These are phyloP conservation scores for Taxillus chinensis DNA, from an alignment of 164 flowering plant species.

Conservation along the genomic window DNA sequence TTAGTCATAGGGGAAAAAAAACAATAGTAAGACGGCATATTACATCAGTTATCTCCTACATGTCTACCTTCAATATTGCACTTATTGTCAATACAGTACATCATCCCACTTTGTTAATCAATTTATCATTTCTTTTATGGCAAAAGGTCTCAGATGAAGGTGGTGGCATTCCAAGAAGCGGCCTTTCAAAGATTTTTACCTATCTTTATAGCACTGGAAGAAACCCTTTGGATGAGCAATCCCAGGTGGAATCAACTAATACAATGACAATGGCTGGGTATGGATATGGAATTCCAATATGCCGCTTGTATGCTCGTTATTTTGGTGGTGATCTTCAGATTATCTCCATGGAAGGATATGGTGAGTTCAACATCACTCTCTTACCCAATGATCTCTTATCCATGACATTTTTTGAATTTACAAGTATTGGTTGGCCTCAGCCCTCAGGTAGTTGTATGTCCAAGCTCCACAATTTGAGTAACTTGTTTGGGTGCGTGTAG, in stretches of 20 bases:
- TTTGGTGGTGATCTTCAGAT: constrained; percentile 97
- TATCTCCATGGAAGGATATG: constrained; percentile 99
- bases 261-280: constrained; percentile 88
- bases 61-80: no score
- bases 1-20: no score
- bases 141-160: constrained; percentile 94
- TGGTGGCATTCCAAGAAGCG: constrained; percentile 96
- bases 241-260: constrained; percentile 38
- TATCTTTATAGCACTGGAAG: constrained; percentile 95
- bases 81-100: no score
- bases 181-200: constrained; percentile 86
- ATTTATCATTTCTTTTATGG: not conserved
- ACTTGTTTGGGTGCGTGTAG: not conserved
- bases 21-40: no score
- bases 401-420: no score
- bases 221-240: constrained; percentile 59
- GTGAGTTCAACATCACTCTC: constrained; percentile 29
- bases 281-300: constrained; percentile 95
- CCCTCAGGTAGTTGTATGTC: no score
- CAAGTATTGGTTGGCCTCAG: no score
- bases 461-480: no score
- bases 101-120: not conserved
- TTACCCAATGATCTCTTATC: not conserved
- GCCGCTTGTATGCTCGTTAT: constrained; percentile 93
- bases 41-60: no score